Evolutionary conservation across 345 rosid species (phyloP).

Genomic region (Citrus inodora): DNA sequence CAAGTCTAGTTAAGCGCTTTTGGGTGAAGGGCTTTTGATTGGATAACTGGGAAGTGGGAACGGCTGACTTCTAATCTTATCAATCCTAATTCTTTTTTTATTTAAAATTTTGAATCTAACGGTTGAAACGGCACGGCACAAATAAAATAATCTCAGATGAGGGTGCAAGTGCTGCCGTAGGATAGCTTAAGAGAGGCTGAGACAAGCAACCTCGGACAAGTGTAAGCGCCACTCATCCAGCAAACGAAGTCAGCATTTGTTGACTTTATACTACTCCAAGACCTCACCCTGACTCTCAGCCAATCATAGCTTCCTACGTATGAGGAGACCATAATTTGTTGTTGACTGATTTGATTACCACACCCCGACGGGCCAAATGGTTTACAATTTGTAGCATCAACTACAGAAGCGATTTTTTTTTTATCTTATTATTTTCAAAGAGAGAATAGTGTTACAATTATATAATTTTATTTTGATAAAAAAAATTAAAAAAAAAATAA

Average conservation of each 20-base stretch:
- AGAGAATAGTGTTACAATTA: too few relatives aligned
- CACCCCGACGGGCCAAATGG: background rate
- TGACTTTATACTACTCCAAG: background rate
- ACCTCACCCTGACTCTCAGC: background rate
- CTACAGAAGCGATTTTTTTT: too few relatives aligned
- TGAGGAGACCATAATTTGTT: background rate
- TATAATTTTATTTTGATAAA: too few relatives aligned
- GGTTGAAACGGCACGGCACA: constrained; percentile 5
- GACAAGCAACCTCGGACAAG: constrained; percentile 15
- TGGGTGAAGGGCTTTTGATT: background rate
- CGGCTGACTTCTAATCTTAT: background rate
- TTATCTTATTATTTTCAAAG: too few relatives aligned
- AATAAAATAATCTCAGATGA: background rate
- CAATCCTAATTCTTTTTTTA: too few relatives aligned
- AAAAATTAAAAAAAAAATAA: too few relatives aligned
- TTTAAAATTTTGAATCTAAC: background rate
- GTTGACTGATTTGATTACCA: background rate
- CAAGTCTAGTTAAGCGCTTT: background rate
- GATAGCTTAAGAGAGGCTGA: too few relatives aligned
- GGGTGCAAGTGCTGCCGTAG: too few relatives aligned
- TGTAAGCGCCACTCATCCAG: background rate
- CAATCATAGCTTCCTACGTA: background rate
- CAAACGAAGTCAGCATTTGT: constrained; percentile 7
- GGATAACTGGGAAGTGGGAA: background rate
- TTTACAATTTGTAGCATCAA: too few relatives aligned